Evolutionary conservation across 441 rosid genomes (phyloP), one percentile per base, ranked within the genome.

Genomic region (Populus hybrid): DNA sequence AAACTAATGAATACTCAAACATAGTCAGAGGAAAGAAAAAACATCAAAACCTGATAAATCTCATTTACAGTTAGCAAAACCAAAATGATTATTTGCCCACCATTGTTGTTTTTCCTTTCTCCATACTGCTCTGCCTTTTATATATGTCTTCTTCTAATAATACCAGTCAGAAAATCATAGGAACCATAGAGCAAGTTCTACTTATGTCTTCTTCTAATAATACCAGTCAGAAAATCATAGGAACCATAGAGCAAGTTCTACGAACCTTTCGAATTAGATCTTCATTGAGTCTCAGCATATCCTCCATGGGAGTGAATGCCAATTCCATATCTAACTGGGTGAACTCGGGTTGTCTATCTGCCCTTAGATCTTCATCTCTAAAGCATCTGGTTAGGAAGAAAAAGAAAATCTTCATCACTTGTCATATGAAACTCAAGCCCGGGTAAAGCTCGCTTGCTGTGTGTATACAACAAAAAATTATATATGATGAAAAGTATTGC

Each of bases 331-430:
- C 99, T 63, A 95, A 95, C 87, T 95, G 98, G 65, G 97, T 95
- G 86, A 95, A 95, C 82, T 95, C 98, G 45, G 99, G 98, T 81
- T 95, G 99, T 74, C 99, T 94, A 84, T 95, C 99, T 31, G 97
- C 98, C 88, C 99, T 93, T 74, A 94, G 85, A 91, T 94, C 99
- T 85, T 95, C 99, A 84, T 95, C 99, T 83, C 98, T 90, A 85
- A 95, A 95, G 77, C 99, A 95, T 87, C 99, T 95, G 87, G 28
- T 38, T 56, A 68, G 42, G 23, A 72, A 42, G 36, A 38, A 4
- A 69, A 56, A 9, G 0, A 12, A 21, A 53, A 71, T 36, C 70
- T 21, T 18, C 4, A 42, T 24, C 61, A 11, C 9, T 29, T 68
- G 21, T 7, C 26, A 69, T 26, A 68, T 61, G 61, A 69, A 24